phyloP scores from a whole-genome alignment of 2,329 filamentous ascomycete genomes.

The Colletotrichum sansevieriae region DNA sequence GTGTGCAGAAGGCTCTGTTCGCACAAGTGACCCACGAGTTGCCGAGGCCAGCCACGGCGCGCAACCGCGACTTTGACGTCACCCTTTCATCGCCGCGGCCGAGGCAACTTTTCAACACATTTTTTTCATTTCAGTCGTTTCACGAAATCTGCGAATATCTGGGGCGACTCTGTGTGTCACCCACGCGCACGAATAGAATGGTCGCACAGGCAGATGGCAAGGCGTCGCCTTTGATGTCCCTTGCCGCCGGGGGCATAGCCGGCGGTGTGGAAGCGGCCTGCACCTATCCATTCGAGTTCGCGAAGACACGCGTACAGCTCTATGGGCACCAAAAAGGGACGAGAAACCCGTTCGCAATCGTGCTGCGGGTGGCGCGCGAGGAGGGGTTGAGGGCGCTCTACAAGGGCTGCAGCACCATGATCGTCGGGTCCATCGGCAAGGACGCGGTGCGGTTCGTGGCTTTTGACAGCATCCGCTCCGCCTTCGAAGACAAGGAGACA shows the following conservation, averaged over 20 bases:
- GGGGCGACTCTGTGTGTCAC: no score
- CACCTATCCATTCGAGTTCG: slow-evolving; percentile 34
- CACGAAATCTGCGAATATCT: no score
- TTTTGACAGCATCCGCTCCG: slow-evolving; percentile 34
- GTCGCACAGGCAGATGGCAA: slow-evolving; percentile 25
- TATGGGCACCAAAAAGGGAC: slow-evolving; percentile 30
- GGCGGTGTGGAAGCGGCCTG: slow-evolving; percentile 32
- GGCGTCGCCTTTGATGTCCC: slow-evolving; percentile 24
- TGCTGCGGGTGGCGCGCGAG: slow-evolving; percentile 28
- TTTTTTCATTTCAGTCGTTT: no score
- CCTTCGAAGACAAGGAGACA: slow-evolving; percentile 11
- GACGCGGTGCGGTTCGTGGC: slow-evolving; percentile 33
- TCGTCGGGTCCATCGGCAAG: slow-evolving; percentile 31
- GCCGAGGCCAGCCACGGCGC: no score
- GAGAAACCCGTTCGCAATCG: slow-evolving; percentile 25
- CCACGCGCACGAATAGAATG: slow-evolving; percentile 3
- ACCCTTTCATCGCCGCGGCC: no score
- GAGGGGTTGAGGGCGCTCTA: slow-evolving; percentile 23
- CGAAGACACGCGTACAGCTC: slow-evolving; percentile 32
- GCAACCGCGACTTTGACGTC: no score
- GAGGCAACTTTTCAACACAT: no score
- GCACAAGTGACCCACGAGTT: no score
- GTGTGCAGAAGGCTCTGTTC: no score
- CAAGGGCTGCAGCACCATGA: slow-evolving; percentile 36
- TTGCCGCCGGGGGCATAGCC: slow-evolving; percentile 25